phyloP scores from a whole-genome alignment of 345 rosid genomes.

The Citrus sp. region DNA sequence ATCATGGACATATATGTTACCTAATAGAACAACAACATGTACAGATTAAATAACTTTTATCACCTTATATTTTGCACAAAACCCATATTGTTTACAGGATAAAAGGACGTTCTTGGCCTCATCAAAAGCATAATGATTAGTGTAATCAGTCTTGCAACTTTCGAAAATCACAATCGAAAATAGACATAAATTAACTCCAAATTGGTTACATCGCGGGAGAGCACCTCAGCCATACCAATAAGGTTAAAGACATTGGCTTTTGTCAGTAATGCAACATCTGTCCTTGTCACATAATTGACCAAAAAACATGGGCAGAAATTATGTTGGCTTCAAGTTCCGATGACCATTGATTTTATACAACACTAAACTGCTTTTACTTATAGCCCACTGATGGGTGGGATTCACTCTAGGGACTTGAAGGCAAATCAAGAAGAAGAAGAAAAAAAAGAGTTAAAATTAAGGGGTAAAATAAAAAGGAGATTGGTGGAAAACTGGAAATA shows the following conservation, averaged over 20 bases:
- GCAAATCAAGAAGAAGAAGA: neutral
- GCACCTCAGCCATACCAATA: neutral
- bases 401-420: neutral
- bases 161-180: neutral
- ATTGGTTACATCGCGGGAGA: neutral
- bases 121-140: neutral
- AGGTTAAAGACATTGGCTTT: neutral
- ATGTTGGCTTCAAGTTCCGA: constrained; percentile 29
- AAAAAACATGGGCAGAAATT: constrained; percentile 3
- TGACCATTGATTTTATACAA: neutral
- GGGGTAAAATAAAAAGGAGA: neutral
- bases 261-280: neutral
- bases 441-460: neutral
- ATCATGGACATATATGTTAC: too few species aligned
- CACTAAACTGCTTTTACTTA: neutral
- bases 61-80: neutral
- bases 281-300: neutral
- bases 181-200: neutral
- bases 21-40: too few species aligned
- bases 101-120: neutral
- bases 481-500: neutral
- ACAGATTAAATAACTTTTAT: too few species aligned
- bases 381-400: neutral
- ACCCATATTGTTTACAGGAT: neutral
- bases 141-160: neutral